A percentile compares a stretch with the other conserved stretches of the same genome.
Conservation (phyloP, 768 basidiomycete genomes). For the Neoboletus brunneissimus region DNA sequence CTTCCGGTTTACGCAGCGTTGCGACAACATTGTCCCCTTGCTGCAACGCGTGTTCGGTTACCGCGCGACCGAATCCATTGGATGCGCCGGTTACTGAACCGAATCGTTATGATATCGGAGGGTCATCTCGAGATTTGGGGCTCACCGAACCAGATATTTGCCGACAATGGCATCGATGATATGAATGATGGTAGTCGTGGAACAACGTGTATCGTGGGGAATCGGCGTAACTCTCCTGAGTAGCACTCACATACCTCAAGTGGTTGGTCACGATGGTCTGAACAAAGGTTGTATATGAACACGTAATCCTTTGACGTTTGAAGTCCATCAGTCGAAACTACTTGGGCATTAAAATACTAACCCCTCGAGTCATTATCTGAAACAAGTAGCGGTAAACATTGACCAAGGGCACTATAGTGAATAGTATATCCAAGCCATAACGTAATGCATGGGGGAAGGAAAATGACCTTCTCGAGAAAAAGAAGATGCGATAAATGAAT, state of each 20-base stretch:
- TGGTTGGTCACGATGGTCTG: neutral
- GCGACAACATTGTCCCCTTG: slow-evolving; percentile 43
- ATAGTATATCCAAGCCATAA: neutral
- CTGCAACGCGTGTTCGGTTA: slow-evolving; percentile 34
- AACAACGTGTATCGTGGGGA: neutral
- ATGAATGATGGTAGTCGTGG: neutral
- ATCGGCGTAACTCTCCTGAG: neutral
- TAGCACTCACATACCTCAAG: neutral
- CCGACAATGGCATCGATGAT: slow-evolving; percentile 2
- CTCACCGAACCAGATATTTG: slow-evolving; percentile 29
- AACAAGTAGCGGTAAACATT: neutral
- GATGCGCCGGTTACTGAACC: slow-evolving; percentile 41
- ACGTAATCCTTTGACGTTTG: neutral
- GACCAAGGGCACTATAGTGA: too few species aligned
- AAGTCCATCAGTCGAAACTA: neutral
- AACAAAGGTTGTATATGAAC: neutral
- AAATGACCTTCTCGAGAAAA: neutral
- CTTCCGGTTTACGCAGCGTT: slow-evolving; percentile 34
- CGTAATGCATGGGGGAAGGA: neutral
- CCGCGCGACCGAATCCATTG: slow-evolving; percentile 37
- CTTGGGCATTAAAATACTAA: neutral
- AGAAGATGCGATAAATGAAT: neutral
- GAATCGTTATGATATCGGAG: neutral
- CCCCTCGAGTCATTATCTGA: neutral
- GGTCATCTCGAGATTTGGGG: neutral